Evolutionary conservation across 2,329 filamentous ascomycete species (phyloP), one percentile per base, ranked within the genome.

Genomic region (Aspergillus piperis): DNA sequence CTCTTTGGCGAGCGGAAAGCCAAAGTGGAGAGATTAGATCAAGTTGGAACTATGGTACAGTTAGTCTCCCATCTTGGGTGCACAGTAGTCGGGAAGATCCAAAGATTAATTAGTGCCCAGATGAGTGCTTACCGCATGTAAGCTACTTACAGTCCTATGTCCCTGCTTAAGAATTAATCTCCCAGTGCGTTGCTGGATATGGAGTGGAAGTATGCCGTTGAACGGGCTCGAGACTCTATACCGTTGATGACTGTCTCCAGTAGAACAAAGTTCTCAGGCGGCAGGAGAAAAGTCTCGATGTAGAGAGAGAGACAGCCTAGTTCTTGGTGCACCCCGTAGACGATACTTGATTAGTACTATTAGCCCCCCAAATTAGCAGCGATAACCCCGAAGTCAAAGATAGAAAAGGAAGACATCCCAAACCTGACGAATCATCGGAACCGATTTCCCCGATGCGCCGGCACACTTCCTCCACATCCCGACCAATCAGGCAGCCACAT

Each of bases 401-500:
- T 44, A 60, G 27, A 49, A 36, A 36, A 6, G 48, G 32, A 36
- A 38, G 25, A 42, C 17, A 42, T 42, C 38, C 48, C 21, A 57
- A 57, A 57, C 58, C 54, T 60, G 47, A 8, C 58, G 47, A 60
- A 60, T 60, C 58, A 60, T 23, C 21, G 36, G n/a, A 25, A 27
- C 17, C 44, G 10, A 15, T 60, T 57, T 30, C 25, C 47, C 47
- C 23, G 25, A 30, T 15, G 44, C 23, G 44, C 44, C 44, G 23
- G 21, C 19, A 27, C 10, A 23, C 21, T n/a, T 27, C 15, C 15
- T 27, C 44, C 44, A 10, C 23, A 17, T n/a, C 17, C 17, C 15
- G 47, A 11, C 47, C 47, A 30, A 50, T 50, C 47, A 32, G 21
- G 21, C 8, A 27, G 23, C 8, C 8, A 13, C 15, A 2, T 27